phyloP scores from a whole-genome alignment of 2,329 filamentous ascomycete genomes.

The Allantophomopsis lycopodina region DNA sequence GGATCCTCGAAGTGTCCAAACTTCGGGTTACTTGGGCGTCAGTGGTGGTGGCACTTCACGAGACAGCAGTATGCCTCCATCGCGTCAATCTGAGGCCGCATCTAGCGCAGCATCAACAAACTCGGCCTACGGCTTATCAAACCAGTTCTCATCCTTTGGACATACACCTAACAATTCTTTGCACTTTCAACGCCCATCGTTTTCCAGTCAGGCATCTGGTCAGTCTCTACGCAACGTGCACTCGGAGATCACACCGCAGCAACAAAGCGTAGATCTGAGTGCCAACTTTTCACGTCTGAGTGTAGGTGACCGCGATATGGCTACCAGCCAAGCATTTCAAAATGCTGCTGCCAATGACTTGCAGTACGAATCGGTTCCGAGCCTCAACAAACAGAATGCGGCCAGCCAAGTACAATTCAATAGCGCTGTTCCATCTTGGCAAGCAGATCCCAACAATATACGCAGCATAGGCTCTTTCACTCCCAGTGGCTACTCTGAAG shows the following conservation, averaged over 20 bases:
- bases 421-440: too few species aligned
- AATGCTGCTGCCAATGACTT: too few species aligned
- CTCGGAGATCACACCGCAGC: too few species aligned
- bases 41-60: slow-evolving; percentile 30
- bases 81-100: slow-evolving; percentile 35
- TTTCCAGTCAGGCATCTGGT: slow-evolving; percentile 25
- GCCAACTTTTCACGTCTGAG: background rate
- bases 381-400: too few species aligned
- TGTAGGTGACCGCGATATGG: background rate
- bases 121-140: slow-evolving; percentile 8
- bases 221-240: too few species aligned
- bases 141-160: slow-evolving; percentile 10
- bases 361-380: too few species aligned
- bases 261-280: slow-evolving; percentile 9
- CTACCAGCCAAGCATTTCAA: too few species aligned
- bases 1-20: slow-evolving; percentile 23
- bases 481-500: background rate
- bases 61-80: slow-evolving; percentile 40
- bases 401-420: too few species aligned
- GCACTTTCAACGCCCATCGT: slow-evolving; percentile 30
- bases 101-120: slow-evolving; percentile 7
- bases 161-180: slow-evolving; percentile 30
- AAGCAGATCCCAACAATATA: too few species aligned
- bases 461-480: background rate
- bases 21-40: slow-evolving; percentile 28